Evolutionary conservation across 2,329 filamentous ascomycete genomes (phyloP).

Genomic region (Trichoderma simmonsii): DNA sequence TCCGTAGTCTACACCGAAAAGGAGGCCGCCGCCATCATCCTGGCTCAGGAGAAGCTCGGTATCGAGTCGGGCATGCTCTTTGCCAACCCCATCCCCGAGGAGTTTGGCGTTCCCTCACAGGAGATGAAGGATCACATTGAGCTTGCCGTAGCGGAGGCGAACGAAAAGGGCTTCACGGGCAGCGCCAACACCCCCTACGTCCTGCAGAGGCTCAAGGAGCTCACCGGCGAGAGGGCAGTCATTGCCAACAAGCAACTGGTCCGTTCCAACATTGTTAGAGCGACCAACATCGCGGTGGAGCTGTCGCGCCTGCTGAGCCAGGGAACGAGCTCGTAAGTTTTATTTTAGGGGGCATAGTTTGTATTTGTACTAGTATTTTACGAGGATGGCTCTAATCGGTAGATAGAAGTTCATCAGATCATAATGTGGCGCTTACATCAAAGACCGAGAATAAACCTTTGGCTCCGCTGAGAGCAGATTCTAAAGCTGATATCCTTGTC

Average conservation of each 20-base stretch:
- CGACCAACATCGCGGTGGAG: constrained; percentile 53
- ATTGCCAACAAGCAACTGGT: constrained; percentile 68
- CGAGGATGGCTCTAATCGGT: constrained; percentile 35
- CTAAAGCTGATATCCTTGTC: constrained; percentile 67
- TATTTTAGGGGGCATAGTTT: constrained; percentile 19
- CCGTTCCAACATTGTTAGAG: constrained; percentile 51
- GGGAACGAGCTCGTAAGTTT: constrained; percentile 37
- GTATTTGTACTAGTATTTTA: constrained; percentile 10
- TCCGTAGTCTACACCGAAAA: constrained; percentile 68
- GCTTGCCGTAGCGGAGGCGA: constrained; percentile 63
- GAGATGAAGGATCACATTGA: constrained; percentile 70
- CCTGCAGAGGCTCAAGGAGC: constrained; percentile 71
- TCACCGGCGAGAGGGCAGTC: constrained; percentile 70
- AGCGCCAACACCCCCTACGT: constrained; percentile 83
- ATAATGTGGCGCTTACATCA: constrained; percentile 20
- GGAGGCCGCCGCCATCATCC: constrained; percentile 86
- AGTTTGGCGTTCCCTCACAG: constrained; percentile 64
- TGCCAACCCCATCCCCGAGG: constrained; percentile 78
- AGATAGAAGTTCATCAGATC: constrained; percentile 31
- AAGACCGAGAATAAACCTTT: constrained; percentile 18
- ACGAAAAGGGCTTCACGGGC: constrained; percentile 64
- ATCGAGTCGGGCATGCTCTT: constrained; percentile 80
- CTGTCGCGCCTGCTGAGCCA: constrained; percentile 43
- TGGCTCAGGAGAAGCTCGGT: constrained; percentile 69
- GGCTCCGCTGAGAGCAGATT: constrained; percentile 15